These are phyloP conservation scores for Plasmodium coatneyi DNA, from an alignment of 169 alveolate genomes.

Conservation along the genomic window DNA sequence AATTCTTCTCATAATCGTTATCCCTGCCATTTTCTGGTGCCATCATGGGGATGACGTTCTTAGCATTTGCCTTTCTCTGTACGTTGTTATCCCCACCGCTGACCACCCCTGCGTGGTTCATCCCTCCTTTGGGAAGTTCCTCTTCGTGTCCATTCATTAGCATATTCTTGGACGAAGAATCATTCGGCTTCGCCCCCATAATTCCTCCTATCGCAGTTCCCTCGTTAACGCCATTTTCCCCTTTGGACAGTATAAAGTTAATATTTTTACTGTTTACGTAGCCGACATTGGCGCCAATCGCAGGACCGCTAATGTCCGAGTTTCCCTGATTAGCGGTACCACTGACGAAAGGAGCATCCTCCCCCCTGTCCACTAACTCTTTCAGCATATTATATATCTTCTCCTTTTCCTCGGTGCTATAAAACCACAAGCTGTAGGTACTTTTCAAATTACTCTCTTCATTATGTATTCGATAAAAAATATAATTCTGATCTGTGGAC, in stretches of 20 bases:
- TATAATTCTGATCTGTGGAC: slow-evolving; percentile 77
- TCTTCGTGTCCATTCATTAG: neutral
- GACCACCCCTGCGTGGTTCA: neutral
- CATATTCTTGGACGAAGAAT: neutral
- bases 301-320: neutral
- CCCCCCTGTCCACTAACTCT: slow-evolving; percentile 16
- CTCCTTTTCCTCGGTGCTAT: slow-evolving; percentile 63
- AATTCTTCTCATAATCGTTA: neutral
- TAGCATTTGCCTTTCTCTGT: neutral
- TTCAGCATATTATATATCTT: slow-evolving; percentile 27
- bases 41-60: neutral
- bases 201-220: neutral
- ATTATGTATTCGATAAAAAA: slow-evolving; percentile 75
- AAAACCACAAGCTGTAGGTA: slow-evolving; percentile 54
- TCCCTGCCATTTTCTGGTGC: neutral
- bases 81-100: neutral
- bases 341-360: neutral
- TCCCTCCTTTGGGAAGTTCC: neutral
- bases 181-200: neutral
- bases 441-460: slow-evolving; percentile 26
- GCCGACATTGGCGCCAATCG: neutral
- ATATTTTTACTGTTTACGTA: slow-evolving; percentile 9
- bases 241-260: slow-evolving; percentile 20
- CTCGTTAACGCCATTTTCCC: neutral
- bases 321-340: neutral